phyloP scores from a whole-genome alignment of 192 early-diverging fungal genomes.

The Entomortierella beljakovae region DNA sequence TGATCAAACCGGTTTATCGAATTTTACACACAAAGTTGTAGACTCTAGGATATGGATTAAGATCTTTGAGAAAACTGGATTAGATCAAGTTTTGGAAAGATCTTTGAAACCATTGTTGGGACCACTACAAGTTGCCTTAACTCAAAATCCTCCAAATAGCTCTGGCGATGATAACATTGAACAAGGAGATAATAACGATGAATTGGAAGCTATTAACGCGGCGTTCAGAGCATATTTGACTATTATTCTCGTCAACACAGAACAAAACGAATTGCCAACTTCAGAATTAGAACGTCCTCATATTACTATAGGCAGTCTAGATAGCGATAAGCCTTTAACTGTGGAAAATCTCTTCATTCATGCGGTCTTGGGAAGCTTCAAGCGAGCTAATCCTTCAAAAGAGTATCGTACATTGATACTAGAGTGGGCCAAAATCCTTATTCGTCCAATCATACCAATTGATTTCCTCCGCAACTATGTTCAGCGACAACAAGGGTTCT shows the following conservation, averaged over 20 bases:
- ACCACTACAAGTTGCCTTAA: slow-evolving; percentile 13
- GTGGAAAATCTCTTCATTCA: slow-evolving; percentile 36
- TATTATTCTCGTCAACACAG: slow-evolving; percentile 41
- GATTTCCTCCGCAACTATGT: slow-evolving; percentile 11
- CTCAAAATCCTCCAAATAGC: neutral
- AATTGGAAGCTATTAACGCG: slow-evolving; percentile 14
- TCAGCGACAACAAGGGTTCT: neutral
- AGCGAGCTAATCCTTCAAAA: slow-evolving; percentile 23
- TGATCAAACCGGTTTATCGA: neutral
- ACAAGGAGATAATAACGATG: neutral
- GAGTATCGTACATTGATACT: slow-evolving; percentile 19
- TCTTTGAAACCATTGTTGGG: slow-evolving; percentile 18
- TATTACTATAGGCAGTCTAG: too few relatives aligned
- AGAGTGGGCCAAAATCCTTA: slow-evolving; percentile 20
- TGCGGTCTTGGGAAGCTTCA: slow-evolving; percentile 24
- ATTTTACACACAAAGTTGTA: neutral
- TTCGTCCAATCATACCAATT: slow-evolving; percentile 17
- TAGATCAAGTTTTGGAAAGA: slow-evolving; percentile 39
- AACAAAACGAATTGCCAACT: slow-evolving; percentile 2
- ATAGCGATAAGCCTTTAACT: neutral
- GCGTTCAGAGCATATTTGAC: slow-evolving; percentile 47
- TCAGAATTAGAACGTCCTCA: neutral
- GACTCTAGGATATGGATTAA: slow-evolving; percentile 42
- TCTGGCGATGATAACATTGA: neutral
- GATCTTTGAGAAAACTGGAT: slow-evolving; percentile 43